These are phyloP conservation scores for Setaria italica DNA, from an alignment of 202 grass and related monocot species.

Conservation along the genomic window DNA sequence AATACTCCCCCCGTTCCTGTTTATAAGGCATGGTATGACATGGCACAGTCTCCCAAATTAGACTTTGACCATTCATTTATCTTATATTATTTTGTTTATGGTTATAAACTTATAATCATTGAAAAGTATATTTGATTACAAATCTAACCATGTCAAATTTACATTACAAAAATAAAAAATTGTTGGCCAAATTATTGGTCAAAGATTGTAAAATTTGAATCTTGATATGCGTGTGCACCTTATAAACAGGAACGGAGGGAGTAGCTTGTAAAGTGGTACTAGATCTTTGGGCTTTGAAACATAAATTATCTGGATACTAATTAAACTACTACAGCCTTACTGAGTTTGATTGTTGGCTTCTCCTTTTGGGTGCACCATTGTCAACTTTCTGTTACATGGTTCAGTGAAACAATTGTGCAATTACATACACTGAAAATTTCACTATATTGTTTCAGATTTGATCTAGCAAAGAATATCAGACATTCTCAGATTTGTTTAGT, in stretches of 20 bases:
- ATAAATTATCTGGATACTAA: background rate
- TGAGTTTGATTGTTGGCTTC: background rate
- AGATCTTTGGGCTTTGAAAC: conserved; percentile 14
- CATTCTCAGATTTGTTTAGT: conserved; percentile 2
- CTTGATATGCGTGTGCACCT: too few species aligned
- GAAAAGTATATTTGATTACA: too few species aligned
- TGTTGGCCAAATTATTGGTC: too few species aligned
- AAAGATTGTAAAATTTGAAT: too few species aligned
- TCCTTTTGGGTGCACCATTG: background rate
- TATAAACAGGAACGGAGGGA: too few species aligned
- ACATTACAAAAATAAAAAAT: too few species aligned
- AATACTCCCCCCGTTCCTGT: background rate
- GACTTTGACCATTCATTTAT: too few species aligned
- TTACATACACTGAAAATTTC: conserved; percentile 1
- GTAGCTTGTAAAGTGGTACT: background rate
- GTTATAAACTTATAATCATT: too few species aligned
- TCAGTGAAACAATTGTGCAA: background rate
- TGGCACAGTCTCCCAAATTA: too few species aligned
- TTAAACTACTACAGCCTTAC: background rate
- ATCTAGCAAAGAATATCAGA: background rate
- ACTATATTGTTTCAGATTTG: background rate
- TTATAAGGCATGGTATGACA: too few species aligned
- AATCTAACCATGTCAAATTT: too few species aligned
- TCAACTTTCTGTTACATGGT: conserved; percentile 5
- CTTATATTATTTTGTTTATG: too few species aligned